A percentile compares a stretch with the other conserved stretches of the same genome.
Evolutionary conservation across 164 flowering plant genomes (phyloP).

Genomic region (Vitis vinifera): ASM3070453v1 NC_081821.1:1653501-1654000

Average conservation of each 20-base stretch:
- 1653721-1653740: constrained; percentile 97
- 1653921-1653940: background rate
- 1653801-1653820: background rate
- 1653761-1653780: too few species aligned
- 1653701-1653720: constrained; percentile 67
- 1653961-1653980: too few species aligned
- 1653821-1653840: constrained; percentile 24
- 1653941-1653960: too few species aligned
- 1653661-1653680: constrained; percentile 96
- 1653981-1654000: too few species aligned
- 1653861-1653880: constrained; percentile 43
- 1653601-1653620: background rate
- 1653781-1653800: constrained; percentile 8
- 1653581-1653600: too few species aligned
- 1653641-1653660: constrained; percentile 73
- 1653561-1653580: too few species aligned
- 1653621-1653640: constrained; percentile 88
- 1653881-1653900: constrained; percentile 58
- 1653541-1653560: too few species aligned
- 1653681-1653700: constrained; percentile 69
- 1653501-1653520: too few species aligned
- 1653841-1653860: constrained; percentile 57
- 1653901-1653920: constrained; percentile 42
- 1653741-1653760: constrained; percentile 40
- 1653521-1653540: too few species aligned